Base-by-base conservation (phyloP, 495 filamentous ascomycete species). In the Paragyromitra xinjiangensis region DNA sequence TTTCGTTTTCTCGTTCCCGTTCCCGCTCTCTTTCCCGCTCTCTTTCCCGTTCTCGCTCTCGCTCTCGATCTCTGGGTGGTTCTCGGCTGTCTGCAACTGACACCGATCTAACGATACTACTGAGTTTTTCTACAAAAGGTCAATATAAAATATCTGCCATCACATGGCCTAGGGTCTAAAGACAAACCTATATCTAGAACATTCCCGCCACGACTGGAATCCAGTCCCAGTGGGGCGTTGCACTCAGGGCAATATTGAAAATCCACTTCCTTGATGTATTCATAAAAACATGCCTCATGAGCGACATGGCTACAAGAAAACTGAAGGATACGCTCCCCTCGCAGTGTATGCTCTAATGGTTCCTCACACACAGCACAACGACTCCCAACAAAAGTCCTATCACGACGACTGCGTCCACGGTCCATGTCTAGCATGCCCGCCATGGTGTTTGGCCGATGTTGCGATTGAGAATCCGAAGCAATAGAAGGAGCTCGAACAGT, bases 201-300 rank as follows among this genome's bases (percentile, higher is more conserved):
- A 87, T 97, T 97, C 65, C 95, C 95, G 51, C 95, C 96, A 65
- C 95, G 89, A 83, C 94, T 98, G 4, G 94, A 96, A 84, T 99
- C 95, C 61, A 99, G 85, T 39, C 94, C 94, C 29, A 99, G 84
- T 44, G 96, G 94, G 71, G 93, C 92, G 87, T 97, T 93, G 84
- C 95, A 99, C 75, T 93, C 92, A 48, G 95, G 95, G 84, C 95
- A 99, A 83, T 92, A 94, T 80, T 99, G 94, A 51, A 93, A 93
- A 77, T 99, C 96, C 74, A 93, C 92, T 83, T 97, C 95, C 74
- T 93, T 92, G 79, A 99, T 95, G 81, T 94, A 98, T 84, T 99
- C 96, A 84, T 98, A 99, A 83, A 99, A 99, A 85, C 95, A 99
- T 22, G 96, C 96, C 83, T 98, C 95, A 82, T 99, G 95, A 16